A percentile compares a stretch with the other conserved stretches of the same genome.
Conservation (phyloP, 1,284 basidiomycete genomes). For the Ceratobasidium papillatum region DNA sequence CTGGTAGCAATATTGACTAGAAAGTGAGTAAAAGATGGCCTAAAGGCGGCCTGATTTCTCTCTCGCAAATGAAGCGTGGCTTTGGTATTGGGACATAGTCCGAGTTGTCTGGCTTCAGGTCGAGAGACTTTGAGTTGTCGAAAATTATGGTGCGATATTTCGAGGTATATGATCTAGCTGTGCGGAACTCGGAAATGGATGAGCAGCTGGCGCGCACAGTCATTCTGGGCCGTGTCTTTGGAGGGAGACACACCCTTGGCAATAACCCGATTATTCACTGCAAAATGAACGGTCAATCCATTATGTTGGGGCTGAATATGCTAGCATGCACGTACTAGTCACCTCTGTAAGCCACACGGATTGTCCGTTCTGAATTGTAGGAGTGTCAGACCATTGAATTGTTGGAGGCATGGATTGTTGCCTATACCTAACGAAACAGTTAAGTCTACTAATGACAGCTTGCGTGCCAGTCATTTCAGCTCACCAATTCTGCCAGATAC, state of each 20-base stretch:
- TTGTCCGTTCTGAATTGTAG: constrained; percentile 12
- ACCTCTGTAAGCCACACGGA: constrained; percentile 20
- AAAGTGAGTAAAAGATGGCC: neutral
- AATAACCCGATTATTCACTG: constrained; percentile 20
- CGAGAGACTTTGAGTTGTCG: neutral
- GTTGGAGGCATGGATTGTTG: constrained; percentile 25
- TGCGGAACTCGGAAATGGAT: constrained; percentile 19
- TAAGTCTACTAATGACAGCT: neutral
- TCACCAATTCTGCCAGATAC: constrained; percentile 35
- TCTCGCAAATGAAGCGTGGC: neutral
- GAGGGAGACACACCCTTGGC: constrained; percentile 6
- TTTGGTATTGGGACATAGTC: neutral
- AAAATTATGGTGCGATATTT: neutral
- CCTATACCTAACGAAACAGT: constrained; percentile 7
- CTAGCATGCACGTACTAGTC: constrained; percentile 3
- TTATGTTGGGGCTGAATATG: neutral
- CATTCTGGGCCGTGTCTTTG: constrained; percentile 30
- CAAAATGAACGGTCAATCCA: neutral
- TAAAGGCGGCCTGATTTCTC: neutral
- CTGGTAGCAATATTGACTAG: neutral
- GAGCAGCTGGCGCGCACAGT: constrained; percentile 33
- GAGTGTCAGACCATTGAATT: constrained; percentile 13
- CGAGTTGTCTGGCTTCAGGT: neutral
- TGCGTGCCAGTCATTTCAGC: neutral
- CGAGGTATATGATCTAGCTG: neutral